Percentiles rank a stretch among this genome's conserved stretches.
Evolutionary conservation across 768 basidiomycete species (phyloP).

Genomic region (Boletus barrowsii): DNA sequence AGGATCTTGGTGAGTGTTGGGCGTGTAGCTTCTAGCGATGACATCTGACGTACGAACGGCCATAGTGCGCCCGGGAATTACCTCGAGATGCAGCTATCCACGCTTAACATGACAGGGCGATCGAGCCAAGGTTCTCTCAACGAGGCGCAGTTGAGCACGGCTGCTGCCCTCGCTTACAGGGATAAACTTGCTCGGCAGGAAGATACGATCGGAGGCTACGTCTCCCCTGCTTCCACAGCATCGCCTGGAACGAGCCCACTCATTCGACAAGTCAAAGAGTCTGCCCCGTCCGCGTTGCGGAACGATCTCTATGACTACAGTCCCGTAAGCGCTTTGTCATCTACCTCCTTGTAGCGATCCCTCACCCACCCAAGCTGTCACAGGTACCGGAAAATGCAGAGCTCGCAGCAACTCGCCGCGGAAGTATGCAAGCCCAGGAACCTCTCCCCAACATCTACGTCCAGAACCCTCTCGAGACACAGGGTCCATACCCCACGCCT

Average conservation of each 20-base stretch:
- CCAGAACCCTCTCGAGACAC: conserved; percentile 15
- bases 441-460: conserved; percentile 24
- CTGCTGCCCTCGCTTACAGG: conserved; percentile 20
- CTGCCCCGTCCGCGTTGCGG: conserved; percentile 20
- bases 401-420: conserved; percentile 22
- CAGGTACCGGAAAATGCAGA: conserved; percentile 25
- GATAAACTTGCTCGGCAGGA: conserved; percentile 28
- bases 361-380: conserved; percentile 13
- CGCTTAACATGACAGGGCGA: conserved; percentile 30
- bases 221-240: conserved; percentile 45
- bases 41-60: conserved; percentile 21
- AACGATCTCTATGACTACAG: conserved; percentile 29
- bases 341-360: not conserved
- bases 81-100: conserved; percentile 31
- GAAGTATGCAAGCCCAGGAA: conserved; percentile 23
- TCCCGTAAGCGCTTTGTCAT: conserved; percentile 15
- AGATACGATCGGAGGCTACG: conserved; percentile 30
- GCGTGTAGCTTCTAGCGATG: conserved; percentile 19
- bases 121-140: conserved; percentile 34
- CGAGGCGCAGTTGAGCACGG: conserved; percentile 24
- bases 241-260: conserved; percentile 39
- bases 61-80: conserved; percentile 28
- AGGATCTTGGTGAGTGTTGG: conserved; percentile 27
- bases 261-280: conserved; percentile 23
- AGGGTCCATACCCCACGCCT: conserved; percentile 14